Conservation (phyloP, 2,329 filamentous ascomycete species). For the Microdochium trichocladiopsis region DNA sequence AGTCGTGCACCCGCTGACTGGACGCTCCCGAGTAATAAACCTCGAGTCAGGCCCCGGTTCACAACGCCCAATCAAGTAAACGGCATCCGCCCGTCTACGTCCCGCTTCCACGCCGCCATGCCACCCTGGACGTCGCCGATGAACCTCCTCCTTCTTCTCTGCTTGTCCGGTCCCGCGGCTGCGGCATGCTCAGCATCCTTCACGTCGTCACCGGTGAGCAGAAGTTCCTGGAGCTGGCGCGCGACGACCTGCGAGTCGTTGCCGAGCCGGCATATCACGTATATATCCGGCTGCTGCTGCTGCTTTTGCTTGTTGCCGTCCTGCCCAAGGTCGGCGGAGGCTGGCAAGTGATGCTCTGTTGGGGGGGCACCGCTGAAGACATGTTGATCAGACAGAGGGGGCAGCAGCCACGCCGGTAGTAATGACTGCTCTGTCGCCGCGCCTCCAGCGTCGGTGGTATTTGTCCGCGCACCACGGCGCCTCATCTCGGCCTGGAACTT, state of each 20-base stretch:
- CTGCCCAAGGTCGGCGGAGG: neutral
- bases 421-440: too few relatives aligned
- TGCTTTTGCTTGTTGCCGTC: slow-evolving; percentile 22
- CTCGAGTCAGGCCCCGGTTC: neutral
- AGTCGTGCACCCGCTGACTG: too few relatives aligned
- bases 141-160: slow-evolving; percentile 31
- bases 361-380: too few relatives aligned
- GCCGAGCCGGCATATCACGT: slow-evolving; percentile 66
- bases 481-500: slow-evolving; percentile 27
- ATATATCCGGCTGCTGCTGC: slow-evolving; percentile 41
- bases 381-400: too few relatives aligned
- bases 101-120: slow-evolving; percentile 63
- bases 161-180: too few relatives aligned
- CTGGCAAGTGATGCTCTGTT: too few relatives aligned
- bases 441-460: neutral
- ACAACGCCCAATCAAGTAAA: slow-evolving; percentile 20
- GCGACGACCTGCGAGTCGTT: slow-evolving; percentile 73
- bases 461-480: slow-evolving; percentile 10
- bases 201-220: too few relatives aligned
- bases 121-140: slow-evolving; percentile 69
- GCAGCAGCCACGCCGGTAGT: too few relatives aligned
- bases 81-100: slow-evolving; percentile 53
- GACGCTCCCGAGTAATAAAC: neutral
- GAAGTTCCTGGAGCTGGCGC: slow-evolving; percentile 56
- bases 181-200: too few relatives aligned